Evolutionary conservation across 2,329 filamentous ascomycete genomes (phyloP).

Genomic region (Biscogniauxia sp.): DNA sequence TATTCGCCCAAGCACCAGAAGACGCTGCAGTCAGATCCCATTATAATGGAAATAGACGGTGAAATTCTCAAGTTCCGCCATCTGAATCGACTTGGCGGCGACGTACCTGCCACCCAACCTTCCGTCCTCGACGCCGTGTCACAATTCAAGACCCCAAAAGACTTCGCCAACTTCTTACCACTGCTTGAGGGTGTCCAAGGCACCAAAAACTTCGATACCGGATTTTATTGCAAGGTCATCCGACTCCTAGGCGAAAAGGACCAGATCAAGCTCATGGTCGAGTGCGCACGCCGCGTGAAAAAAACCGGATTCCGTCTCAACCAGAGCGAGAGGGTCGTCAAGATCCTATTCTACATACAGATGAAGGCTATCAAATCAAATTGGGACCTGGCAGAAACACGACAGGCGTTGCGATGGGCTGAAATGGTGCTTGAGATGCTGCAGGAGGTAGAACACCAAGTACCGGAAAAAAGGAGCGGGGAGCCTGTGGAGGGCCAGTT

Average conservation of each 20-base stretch:
- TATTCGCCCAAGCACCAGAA: slow-evolving; percentile 45
- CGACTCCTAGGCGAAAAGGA: slow-evolving; percentile 40
- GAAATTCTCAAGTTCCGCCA: slow-evolving; percentile 51
- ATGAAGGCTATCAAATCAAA: slow-evolving; percentile 40
- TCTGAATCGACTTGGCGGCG: slow-evolving; percentile 39
- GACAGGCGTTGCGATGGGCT: slow-evolving; percentile 44
- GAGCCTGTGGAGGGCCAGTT: slow-evolving; percentile 15
- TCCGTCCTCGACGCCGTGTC: slow-evolving; percentile 38
- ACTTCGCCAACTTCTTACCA: slow-evolving; percentile 52
- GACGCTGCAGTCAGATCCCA: slow-evolving; percentile 52
- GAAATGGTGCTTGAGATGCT: slow-evolving; percentile 50
- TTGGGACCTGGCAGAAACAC: slow-evolving; percentile 36
- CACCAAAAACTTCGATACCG: slow-evolving; percentile 37
- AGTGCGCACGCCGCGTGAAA: slow-evolving; percentile 46
- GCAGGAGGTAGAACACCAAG: slow-evolving; percentile 41
- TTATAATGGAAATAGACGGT: slow-evolving; percentile 58
- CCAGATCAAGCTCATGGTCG: slow-evolving; percentile 46
- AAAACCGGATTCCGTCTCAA: slow-evolving; percentile 47
- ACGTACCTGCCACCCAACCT: slow-evolving; percentile 42
- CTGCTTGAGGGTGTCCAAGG: slow-evolving; percentile 48
- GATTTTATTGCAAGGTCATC: slow-evolving; percentile 39
- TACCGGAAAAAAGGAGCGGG: slow-evolving; percentile 14
- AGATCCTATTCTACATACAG: slow-evolving; percentile 39
- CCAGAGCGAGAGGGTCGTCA: slow-evolving; percentile 39
- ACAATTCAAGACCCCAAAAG: slow-evolving; percentile 46